phyloP scores from a whole-genome alignment of 2,329 filamentous ascomycete species.

The Penicillium sp. region DNA sequence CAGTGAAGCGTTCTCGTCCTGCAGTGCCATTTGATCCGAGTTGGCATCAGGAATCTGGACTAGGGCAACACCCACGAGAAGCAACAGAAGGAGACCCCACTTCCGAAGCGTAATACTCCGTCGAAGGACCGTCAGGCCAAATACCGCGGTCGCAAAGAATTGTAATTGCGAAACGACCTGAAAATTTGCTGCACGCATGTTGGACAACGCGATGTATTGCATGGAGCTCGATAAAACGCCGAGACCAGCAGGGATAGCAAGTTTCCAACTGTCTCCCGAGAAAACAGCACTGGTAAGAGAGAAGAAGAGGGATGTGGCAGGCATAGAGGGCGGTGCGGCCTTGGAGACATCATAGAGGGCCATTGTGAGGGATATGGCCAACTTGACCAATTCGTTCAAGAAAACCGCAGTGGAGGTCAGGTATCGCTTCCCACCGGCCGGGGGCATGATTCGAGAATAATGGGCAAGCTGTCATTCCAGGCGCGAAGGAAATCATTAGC shows the following conservation, averaged over 20 bases:
- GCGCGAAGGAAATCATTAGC: not conserved
- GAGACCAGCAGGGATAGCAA: constrained; percentile 83
- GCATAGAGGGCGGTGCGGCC: constrained; percentile 75
- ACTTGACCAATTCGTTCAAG: constrained; percentile 88
- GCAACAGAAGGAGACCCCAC: constrained; percentile 78
- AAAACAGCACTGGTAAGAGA: constrained; percentile 82
- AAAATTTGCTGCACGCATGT: constrained; percentile 89
- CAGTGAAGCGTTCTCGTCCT: constrained; percentile 63
- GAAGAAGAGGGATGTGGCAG: constrained; percentile 77
- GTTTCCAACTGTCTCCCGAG: constrained; percentile 89
- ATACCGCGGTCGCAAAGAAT: constrained; percentile 87
- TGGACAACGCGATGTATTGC: constrained; percentile 89
- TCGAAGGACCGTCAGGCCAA: constrained; percentile 78
- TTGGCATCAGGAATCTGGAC: constrained; percentile 75
- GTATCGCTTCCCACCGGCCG: constrained; percentile 80
- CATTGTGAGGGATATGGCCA: constrained; percentile 82
- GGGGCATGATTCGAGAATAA: constrained; percentile 93
- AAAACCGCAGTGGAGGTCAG: constrained; percentile 93
- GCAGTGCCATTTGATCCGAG: constrained; percentile 55
- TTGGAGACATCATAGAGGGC: constrained; percentile 85
- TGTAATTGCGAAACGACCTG: constrained; percentile 94
- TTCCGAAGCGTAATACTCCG: constrained; percentile 71
- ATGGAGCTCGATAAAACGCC: constrained; percentile 94
- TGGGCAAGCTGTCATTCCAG: constrained; percentile 72
- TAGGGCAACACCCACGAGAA: constrained; percentile 81